These are phyloP conservation scores for Bothriochloa decipiens DNA, from an alignment of 176 grass and related monocot genomes.

Conservation along the genomic window DNA sequence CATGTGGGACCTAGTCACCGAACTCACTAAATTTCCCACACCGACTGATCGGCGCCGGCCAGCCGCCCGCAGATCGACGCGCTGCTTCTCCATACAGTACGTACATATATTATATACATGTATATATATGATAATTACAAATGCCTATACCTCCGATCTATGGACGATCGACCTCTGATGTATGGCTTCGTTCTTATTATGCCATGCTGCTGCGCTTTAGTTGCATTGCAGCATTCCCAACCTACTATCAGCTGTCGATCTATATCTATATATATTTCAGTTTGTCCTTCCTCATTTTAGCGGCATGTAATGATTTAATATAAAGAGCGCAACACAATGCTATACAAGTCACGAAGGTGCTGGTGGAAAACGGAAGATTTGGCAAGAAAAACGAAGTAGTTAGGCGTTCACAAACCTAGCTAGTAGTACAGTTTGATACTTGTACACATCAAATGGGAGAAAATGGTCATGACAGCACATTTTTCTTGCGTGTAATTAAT, in stretches of 20 bases:
- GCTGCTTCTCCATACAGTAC: neutral
- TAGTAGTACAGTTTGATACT: slow-evolving; percentile 11
- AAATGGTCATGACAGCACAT: neutral
- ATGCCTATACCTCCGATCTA: neutral
- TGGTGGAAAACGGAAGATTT: neutral
- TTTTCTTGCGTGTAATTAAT: neutral
- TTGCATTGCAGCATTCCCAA: neutral
- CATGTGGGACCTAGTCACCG: slow-evolving; percentile 36
- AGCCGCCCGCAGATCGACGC: neutral
- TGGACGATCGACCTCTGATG: neutral
- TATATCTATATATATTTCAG: neutral
- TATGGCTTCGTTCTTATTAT: slow-evolving; percentile 2
- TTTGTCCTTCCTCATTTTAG: neutral
- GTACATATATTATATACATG: too few relatives aligned
- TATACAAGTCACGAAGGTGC: neutral
- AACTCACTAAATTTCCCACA: slow-evolving; percentile 43
- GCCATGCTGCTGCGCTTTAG: neutral
- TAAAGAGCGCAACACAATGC: neutral
- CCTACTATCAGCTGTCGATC: neutral
- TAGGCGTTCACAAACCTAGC: neutral
- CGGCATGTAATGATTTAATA: neutral
- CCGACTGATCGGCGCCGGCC: slow-evolving; percentile 1
- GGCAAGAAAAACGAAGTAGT: neutral
- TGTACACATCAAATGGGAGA: slow-evolving; percentile 27
- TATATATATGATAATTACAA: too few relatives aligned